These are phyloP conservation scores for Clarireedia sp. DNA, from an alignment of 2,329 filamentous ascomycete genomes.

Conservation along the genomic window DNA sequence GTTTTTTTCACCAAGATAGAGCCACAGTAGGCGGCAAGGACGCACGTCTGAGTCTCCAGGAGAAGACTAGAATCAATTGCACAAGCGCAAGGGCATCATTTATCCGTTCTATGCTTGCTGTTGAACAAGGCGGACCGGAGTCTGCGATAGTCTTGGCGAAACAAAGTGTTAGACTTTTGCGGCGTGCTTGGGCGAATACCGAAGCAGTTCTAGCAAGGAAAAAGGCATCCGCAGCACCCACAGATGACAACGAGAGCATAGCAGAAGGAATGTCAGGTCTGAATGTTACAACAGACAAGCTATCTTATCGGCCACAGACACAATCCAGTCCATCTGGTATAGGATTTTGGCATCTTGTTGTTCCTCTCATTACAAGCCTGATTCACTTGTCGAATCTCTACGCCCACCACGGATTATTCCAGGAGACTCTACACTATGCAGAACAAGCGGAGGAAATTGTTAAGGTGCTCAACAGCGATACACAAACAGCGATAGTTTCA, in stretches of 20 bases:
- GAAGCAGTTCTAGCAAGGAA: conserved; percentile 22
- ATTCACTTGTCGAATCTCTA: conserved; percentile 71
- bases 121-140: conserved; percentile 43
- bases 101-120: conserved; percentile 29
- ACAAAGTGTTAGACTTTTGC: conserved; percentile 43
- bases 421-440: conserved; percentile 81
- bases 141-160: conserved; percentile 51
- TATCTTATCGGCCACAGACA: conserved; percentile 31
- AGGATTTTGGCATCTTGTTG: conserved; percentile 72
- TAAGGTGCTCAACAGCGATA: conserved; percentile 22
- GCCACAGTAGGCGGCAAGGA: conserved; percentile 12
- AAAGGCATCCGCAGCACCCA: neutral
- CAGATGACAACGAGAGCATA: conserved; percentile 22
- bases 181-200: conserved; percentile 33
- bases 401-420: conserved; percentile 75
- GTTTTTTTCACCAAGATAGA: conserved; percentile 21
- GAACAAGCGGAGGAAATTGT: conserved; percentile 78
- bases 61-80: conserved; percentile 22
- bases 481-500: conserved; percentile 44
- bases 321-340: conserved; percentile 44
- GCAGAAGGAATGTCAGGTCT: conserved; percentile 29
- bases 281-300: conserved; percentile 31
- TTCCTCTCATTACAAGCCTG: conserved; percentile 63
- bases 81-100: conserved; percentile 31
- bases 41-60: conserved; percentile 12